Base-by-base conservation (phyloP, 306 rosid genomes). In the Bauhinia variegata region DNA sequence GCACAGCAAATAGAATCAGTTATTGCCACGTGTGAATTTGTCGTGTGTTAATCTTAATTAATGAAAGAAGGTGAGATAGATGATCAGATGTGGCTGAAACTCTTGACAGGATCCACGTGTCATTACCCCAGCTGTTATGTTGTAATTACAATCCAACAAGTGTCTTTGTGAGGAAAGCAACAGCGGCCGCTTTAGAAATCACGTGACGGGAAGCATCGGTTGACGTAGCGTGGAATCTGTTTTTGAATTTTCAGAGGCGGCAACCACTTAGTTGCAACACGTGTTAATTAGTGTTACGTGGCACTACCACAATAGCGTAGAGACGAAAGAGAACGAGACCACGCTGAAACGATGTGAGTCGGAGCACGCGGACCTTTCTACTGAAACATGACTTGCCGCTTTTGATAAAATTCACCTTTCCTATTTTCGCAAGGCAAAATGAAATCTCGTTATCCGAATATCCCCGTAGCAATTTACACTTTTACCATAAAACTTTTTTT, bases 221-320 rank as follows among this genome's bases (percentile, higher is more conserved):
- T 79, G 69, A 53, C 76, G 85, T 74, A 64, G 71, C 80, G 77
- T 77, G 71, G 71, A 71, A n/a, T 58, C 60, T 53, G 36, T 37
- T 34, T 43, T 37, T 30, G 30, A 75, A 48, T 47, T 30, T 60
- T 19, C 37, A 36, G 11, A 6, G 17, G 32, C 23, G 66, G 38
- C 4, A 36, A 54, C 71, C 79, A 71, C 8, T 80, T 1, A 5
- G 0, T 41, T 41, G 0, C 0, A 41, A 75, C 84, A 72, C 77
- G 86, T 82, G 80, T 77, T 2, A 49, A 0, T 0, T 1, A 9
- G 8, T 36, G 2, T 11, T 13, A 58, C 80, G 82, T 84, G 80
- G 57, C 73, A 33, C 3, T 4, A 14, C 5, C 0, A 15, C 18
- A 7, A 17, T 31, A 5, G 8, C 6, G 16, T 1, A 32, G 3